phyloP scores from a whole-genome alignment of 106 monocot species.

The Hemerocallis citrina region DNA sequence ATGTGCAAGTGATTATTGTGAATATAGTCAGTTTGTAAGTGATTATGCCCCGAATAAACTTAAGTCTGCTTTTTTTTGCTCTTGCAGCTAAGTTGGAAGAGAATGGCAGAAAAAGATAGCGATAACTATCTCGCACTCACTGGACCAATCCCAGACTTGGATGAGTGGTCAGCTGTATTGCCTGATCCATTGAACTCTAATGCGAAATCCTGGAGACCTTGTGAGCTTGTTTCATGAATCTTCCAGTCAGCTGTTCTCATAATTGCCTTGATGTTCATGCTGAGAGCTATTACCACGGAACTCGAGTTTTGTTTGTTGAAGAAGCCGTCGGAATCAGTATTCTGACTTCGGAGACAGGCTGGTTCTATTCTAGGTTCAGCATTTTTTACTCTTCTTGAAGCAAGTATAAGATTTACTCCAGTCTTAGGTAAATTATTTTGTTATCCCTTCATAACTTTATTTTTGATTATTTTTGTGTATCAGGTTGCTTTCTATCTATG shows the following conservation, averaged over 20 bases:
- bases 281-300: neutral
- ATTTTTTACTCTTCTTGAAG: neutral
- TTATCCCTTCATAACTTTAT: no score
- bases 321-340: neutral
- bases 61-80: neutral
- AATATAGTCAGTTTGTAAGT: neutral
- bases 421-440: no score
- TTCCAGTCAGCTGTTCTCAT: neutral
- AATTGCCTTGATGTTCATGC: neutral
- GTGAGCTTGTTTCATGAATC: slow-evolving; percentile 21
- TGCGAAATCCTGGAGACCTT: slow-evolving; percentile 58
- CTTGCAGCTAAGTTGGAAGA: slow-evolving; percentile 78
- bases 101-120: slow-evolving; percentile 41
- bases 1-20: neutral
- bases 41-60: neutral
- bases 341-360: neutral
- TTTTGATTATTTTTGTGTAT: no score
- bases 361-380: neutral
- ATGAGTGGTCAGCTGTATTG: slow-evolving; percentile 56
- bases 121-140: slow-evolving; percentile 88
- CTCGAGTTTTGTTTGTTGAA: neutral
- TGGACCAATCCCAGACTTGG: slow-evolving; percentile 62
- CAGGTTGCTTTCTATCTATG: no score
- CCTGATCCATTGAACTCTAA: slow-evolving; percentile 44
- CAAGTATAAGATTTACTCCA: neutral